phyloP scores from a whole-genome alignment of 352 stramenopile genomes.

The Globisporangium sylvaticum region DNA sequence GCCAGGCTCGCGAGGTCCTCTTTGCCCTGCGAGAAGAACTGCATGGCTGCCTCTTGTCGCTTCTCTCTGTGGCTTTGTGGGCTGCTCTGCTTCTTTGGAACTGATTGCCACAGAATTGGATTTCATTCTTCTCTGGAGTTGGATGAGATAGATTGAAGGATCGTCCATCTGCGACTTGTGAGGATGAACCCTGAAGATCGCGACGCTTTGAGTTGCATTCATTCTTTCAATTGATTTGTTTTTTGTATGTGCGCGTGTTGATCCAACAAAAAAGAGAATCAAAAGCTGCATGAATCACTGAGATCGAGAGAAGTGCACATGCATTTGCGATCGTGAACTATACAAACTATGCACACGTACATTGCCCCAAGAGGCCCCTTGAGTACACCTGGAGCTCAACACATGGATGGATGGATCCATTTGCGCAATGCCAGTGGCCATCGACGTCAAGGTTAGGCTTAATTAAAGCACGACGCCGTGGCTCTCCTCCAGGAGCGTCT shows the following conservation, averaged over 20 bases:
- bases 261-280: neutral
- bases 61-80: neutral
- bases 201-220: constrained; percentile 1
- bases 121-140: neutral
- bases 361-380: neutral
- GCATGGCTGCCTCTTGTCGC: constrained; percentile 19
- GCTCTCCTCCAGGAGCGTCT: constrained; percentile 18
- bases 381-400: too few species aligned
- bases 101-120: neutral
- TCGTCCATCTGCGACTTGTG: neutral
- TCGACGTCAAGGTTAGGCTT: too few species aligned
- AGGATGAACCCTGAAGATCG: constrained; percentile 6
- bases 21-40: constrained; percentile 35
- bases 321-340: neutral
- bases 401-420: neutral
- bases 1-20: constrained; percentile 26
- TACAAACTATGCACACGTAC: neutral
- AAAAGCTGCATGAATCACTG: neutral
- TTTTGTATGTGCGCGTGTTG: neutral
- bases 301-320: neutral
- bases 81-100: neutral
- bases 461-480: constrained; percentile 1
- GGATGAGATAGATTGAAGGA: neutral
- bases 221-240: neutral
- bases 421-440: neutral